phyloP scores from a whole-genome alignment of 1,139 yeast genomes.

The Candida mesenterica region DNA sequence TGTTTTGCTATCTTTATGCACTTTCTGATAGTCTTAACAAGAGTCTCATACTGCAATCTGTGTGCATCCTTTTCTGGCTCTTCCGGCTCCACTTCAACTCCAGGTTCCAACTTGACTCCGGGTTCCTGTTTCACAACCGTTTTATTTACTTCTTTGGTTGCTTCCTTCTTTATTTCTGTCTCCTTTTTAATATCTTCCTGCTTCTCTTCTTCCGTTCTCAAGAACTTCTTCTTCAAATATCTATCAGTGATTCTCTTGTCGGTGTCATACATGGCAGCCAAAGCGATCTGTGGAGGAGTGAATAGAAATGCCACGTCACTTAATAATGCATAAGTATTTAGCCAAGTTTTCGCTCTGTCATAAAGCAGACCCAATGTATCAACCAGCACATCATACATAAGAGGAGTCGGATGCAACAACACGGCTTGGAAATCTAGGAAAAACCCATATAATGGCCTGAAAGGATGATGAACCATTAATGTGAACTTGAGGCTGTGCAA shows the following conservation, averaged over 20 bases:
- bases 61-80: slow-evolving; percentile 8
- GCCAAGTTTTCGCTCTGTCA: slow-evolving; percentile 64
- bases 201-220: slow-evolving; percentile 17
- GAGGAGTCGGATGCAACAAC: slow-evolving; percentile 40
- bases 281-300: slow-evolving; percentile 94
- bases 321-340: slow-evolving; percentile 61
- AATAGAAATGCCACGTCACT: slow-evolving; percentile 75
- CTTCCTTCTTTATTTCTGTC: neutral
- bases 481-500: slow-evolving; percentile 77
- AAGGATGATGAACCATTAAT: slow-evolving; percentile 82
- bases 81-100: neutral
- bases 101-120: slow-evolving; percentile 2
- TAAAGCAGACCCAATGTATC: slow-evolving; percentile 55
- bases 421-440: slow-evolving; percentile 80
- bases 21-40: slow-evolving; percentile 44
- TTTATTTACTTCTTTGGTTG: neutral
- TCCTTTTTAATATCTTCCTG: slow-evolving; percentile 6
- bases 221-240: slow-evolving; percentile 63
- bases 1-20: slow-evolving; percentile 50
- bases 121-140: neutral
- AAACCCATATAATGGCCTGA: slow-evolving; percentile 85
- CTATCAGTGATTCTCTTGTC: slow-evolving; percentile 63
- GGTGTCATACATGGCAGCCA: slow-evolving; percentile 73
- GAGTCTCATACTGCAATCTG: slow-evolving; percentile 37
- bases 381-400: slow-evolving; percentile 36